These are phyloP conservation scores for Diaporthe helianthi DNA, from an alignment of 2,329 filamentous ascomycete species.

Conservation along the genomic window DNA sequence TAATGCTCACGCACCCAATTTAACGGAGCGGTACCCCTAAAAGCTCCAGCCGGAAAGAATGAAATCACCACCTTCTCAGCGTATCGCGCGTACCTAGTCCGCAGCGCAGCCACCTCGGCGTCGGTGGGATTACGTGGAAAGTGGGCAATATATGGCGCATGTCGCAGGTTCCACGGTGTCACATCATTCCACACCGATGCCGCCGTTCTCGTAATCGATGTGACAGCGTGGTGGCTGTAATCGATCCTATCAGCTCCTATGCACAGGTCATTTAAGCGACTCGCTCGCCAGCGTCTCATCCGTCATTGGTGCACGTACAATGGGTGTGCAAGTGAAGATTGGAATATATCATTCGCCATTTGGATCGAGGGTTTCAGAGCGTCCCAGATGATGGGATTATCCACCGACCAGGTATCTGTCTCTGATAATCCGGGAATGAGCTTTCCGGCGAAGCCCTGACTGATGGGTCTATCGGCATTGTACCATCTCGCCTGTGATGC, in stretches of 20 bases:
- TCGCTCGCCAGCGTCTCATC: not conserved
- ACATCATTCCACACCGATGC: not conserved
- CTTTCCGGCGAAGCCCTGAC: not conserved
- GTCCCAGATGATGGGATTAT: not conserved
- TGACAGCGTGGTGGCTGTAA: not conserved
- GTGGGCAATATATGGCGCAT: not conserved
- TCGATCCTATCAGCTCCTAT: not conserved
- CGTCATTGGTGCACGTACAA: not conserved
- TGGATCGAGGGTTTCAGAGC: not conserved
- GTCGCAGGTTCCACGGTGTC: not conserved
- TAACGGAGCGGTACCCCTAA: fast-evolving
- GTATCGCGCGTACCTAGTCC: not conserved
- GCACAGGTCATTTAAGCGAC: not conserved
- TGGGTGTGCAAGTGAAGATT: not conserved
- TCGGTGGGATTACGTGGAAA: not conserved
- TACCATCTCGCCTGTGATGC: not conserved
- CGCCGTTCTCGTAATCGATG: not conserved
- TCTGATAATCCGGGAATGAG: not conserved
- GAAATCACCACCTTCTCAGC: not conserved
- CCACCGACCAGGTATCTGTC: not conserved
- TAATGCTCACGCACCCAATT: not conserved
- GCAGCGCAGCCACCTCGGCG: not conserved
- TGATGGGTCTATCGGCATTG: not conserved
- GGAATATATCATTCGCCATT: not conserved
- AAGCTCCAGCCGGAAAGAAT: not conserved